phyloP scores from a whole-genome alignment of 2,329 filamentous ascomycete species.

The Apiospora marii region DNA sequence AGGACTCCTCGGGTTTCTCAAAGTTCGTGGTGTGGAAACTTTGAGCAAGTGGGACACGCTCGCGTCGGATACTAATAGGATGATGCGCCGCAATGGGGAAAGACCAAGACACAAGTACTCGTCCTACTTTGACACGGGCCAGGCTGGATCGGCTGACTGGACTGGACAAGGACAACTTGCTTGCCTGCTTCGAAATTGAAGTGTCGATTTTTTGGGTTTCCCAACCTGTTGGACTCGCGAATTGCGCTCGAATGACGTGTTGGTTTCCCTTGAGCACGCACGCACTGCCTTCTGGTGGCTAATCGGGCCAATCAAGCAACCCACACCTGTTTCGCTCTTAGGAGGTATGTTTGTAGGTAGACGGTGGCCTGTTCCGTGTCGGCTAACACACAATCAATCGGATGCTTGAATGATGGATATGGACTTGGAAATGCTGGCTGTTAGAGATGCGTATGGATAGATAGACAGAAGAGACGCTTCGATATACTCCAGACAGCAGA shows the following conservation, averaged over 20 bases:
- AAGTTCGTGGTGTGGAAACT: slow-evolving; percentile 19
- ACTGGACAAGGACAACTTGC: background rate
- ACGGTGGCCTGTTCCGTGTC: background rate
- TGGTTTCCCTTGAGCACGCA: background rate
- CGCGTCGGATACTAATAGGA: background rate
- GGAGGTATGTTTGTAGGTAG: background rate
- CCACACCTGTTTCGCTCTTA: slow-evolving; percentile 3
- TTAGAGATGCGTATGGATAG: background rate
- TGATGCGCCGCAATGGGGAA: background rate
- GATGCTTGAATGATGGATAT: background rate
- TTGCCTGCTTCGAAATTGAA: background rate
- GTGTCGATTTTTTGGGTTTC: background rate
- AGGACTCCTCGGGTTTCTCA: background rate
- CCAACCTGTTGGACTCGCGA: slow-evolving; percentile 1
- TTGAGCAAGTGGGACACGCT: slow-evolving; percentile 16
- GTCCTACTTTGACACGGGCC: background rate
- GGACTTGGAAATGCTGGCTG: background rate
- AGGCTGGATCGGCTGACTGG: background rate
- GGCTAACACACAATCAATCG: slow-evolving; percentile 3
- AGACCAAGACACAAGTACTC: background rate
- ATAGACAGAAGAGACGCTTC: background rate
- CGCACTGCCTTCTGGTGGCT: slow-evolving; percentile 9
- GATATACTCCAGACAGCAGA: background rate
- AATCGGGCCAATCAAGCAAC: slow-evolving; percentile 17
- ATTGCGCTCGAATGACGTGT: slow-evolving; percentile 14